A percentile compares a stretch with the other conserved stretches of the same genome.
phyloP scores from a whole-genome alignment of 225 moss, liverwort and hornwort genomes.

The Anthoceros angustus region DNA sequence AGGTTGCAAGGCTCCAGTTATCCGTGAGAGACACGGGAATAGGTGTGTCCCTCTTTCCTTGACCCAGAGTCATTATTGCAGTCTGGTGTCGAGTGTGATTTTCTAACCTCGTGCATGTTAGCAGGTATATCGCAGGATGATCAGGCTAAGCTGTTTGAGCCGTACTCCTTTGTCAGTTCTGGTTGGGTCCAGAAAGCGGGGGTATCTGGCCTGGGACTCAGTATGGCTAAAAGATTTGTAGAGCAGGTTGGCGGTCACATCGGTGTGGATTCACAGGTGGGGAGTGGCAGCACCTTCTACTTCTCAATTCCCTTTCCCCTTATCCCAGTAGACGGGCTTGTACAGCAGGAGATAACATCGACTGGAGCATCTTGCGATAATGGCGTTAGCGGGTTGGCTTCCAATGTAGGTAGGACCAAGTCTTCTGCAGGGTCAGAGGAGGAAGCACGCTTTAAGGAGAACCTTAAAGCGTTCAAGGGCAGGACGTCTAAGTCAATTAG shows the following conservation, averaged over 20 bases:
- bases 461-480: conserved; percentile 10
- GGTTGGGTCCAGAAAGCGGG: conserved; percentile 63
- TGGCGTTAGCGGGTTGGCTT: conserved; percentile 19
- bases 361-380: conserved; percentile 20
- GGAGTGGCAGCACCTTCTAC: conserved; percentile 50
- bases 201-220: conserved; percentile 55
- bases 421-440: not conserved
- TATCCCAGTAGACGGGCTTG: conserved; percentile 16
- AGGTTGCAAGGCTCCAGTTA: conserved; percentile 48
- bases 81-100: not conserved
- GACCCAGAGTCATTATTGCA: not conserved
- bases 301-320: conserved; percentile 63
- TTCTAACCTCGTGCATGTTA: not conserved
- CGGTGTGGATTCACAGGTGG: conserved; percentile 59
- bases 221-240: conserved; percentile 62
- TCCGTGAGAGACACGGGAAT: conserved; percentile 67
- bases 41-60: conserved; percentile 20
- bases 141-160: conserved; percentile 58
- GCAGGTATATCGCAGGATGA: conserved; percentile 48
- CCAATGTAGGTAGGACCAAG: conserved; percentile 4
- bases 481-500: conserved; percentile 6
- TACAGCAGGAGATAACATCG: not conserved
- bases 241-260: conserved; percentile 61
- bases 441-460: conserved; percentile 1
- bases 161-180: conserved; percentile 52